These are phyloP conservation scores for Zygosaccharomyces sapae DNA, from an alignment of 1,139 yeast genomes.

Conservation along the genomic window DNA sequence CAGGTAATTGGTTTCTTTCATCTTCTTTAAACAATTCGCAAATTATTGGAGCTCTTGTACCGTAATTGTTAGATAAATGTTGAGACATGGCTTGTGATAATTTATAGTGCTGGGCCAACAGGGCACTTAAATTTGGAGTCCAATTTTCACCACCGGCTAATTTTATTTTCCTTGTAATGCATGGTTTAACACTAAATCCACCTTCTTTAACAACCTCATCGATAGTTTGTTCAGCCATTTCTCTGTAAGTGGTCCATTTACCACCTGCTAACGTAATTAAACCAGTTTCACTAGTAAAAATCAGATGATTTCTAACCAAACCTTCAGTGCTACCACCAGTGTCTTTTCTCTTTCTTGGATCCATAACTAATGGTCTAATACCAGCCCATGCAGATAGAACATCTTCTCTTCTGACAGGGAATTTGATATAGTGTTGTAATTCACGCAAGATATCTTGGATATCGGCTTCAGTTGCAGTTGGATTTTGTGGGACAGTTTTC, in stretches of 20 bases:
- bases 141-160: constrained; percentile 77
- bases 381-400: constrained; percentile 97
- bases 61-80: constrained; percentile 83
- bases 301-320: constrained; percentile 83
- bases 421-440: constrained; percentile 81
- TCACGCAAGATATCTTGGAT: constrained; percentile 84
- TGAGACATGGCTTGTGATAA: constrained; percentile 73
- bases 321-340: constrained; percentile 63
- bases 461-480: constrained; percentile 84
- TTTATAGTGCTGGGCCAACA: constrained; percentile 74
- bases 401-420: constrained; percentile 86
- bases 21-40: constrained; percentile 58
- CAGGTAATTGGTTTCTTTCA: constrained; percentile 56
- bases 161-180: constrained; percentile 59
- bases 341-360: constrained; percentile 58
- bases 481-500: constrained; percentile 73
- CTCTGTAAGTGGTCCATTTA: constrained; percentile 97
- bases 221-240: constrained; percentile 95
- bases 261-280: constrained; percentile 92
- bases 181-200: constrained; percentile 46
- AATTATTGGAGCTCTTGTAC: constrained; percentile 83
- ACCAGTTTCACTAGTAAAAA: constrained; percentile 67
- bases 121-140: constrained; percentile 65
- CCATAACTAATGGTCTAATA: constrained; percentile 89
- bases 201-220: constrained; percentile 61